Conservation (phyloP, 345 rosid genomes). For the Melaleuca alternifolia region DNA sequence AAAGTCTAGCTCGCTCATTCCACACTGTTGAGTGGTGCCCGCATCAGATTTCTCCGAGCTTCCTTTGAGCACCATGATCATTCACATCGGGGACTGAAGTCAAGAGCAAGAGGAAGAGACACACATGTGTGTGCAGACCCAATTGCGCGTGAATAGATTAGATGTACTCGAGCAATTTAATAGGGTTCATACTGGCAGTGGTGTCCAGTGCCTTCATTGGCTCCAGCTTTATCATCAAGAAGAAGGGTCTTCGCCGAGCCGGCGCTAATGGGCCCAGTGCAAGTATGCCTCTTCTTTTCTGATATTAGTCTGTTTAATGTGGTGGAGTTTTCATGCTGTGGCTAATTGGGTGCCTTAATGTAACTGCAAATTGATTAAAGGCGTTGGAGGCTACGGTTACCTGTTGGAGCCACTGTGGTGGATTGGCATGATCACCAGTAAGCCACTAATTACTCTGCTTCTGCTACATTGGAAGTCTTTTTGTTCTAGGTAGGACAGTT, state of each 20-base stretch:
- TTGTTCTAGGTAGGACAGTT: neutral
- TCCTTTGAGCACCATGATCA: neutral
- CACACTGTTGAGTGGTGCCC: neutral
- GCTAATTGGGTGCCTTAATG: neutral
- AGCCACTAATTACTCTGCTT: neutral
- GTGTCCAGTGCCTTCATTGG: conserved; percentile 14
- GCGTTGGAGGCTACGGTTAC: conserved; percentile 38
- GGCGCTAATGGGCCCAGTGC: conserved; percentile 10
- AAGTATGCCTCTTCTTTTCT: neutral
- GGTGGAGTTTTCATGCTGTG: neutral
- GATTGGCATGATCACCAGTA: conserved; percentile 49
- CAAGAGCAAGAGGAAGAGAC: neutral
- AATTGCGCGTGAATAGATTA: neutral
- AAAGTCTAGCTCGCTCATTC: neutral
- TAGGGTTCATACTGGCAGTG: conserved; percentile 10
- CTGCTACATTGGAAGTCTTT: neutral
- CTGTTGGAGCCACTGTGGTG: conserved; percentile 46
- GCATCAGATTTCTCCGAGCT: neutral
- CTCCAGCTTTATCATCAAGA: conserved; percentile 19
- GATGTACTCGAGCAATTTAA: conserved; percentile 14
- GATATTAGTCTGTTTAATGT: neutral
- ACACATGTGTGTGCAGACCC: neutral
- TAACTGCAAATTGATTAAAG: conserved; percentile 1
- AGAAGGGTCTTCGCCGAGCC: conserved; percentile 14
- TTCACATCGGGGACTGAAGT: neutral